Conservation (phyloP, 495 filamentous ascomycete species). For the Chaetomium fimeti region DNA sequence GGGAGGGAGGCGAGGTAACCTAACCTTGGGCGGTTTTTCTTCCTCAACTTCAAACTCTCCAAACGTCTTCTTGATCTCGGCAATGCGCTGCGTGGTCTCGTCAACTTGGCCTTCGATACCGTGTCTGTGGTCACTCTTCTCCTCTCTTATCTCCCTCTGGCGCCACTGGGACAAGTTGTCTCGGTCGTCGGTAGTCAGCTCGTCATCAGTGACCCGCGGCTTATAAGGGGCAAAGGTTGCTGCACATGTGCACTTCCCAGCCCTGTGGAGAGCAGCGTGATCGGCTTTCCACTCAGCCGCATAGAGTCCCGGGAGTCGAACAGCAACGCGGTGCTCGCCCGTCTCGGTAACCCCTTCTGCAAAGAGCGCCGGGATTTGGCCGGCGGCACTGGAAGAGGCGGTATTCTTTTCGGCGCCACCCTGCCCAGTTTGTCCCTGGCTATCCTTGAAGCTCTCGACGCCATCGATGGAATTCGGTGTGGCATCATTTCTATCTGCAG, state of each 20-base stretch:
- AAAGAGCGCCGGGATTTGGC: conserved; percentile 30
- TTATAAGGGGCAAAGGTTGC: conserved; percentile 33
- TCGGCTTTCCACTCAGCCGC: conserved; percentile 45
- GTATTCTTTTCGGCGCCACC: neutral
- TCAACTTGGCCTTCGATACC: neutral
- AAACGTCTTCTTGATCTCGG: conserved; percentile 23
- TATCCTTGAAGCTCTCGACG: neutral
- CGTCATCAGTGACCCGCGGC: conserved; percentile 20
- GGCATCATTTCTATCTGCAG: neutral
- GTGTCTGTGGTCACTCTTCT: neutral
- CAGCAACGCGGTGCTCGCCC: conserved; percentile 24
- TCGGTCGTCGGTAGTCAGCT: conserved; percentile 19
- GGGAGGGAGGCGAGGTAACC: neutral
- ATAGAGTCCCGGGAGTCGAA: conserved; percentile 39
- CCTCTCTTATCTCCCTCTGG: conserved; percentile 7
- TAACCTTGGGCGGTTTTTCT: neutral
- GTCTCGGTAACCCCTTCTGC: conserved; percentile 23
- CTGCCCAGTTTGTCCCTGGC: neutral
- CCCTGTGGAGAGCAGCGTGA: conserved; percentile 38
- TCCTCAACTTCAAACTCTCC: conserved; percentile 13
- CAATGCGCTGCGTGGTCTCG: conserved; percentile 17
- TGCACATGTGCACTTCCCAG: conserved; percentile 37
- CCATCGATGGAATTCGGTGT: neutral
- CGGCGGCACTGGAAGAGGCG: neutral
- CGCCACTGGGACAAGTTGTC: conserved; percentile 20